A percentile compares a stretch with the other conserved stretches of the same genome.
Evolutionary conservation across 2,329 filamentous ascomycete species (phyloP).

Genomic region (Didymellaceae sp.): DNA sequence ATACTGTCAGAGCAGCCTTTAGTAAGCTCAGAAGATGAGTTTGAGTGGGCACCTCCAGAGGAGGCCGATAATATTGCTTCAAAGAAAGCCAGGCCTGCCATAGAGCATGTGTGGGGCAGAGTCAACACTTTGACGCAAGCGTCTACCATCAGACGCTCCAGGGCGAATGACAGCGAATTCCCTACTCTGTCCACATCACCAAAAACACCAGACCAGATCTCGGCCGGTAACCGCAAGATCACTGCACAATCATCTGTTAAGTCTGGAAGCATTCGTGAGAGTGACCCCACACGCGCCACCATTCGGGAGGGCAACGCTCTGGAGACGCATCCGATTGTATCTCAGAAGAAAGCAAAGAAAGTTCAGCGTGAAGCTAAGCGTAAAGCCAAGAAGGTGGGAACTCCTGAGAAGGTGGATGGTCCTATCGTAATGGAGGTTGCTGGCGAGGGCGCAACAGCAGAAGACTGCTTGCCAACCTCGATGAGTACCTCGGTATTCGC

Average conservation of each 20-base stretch:
- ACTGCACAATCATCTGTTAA: no score
- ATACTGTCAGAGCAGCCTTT: neutral
- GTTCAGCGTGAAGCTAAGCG: conserved; percentile 22
- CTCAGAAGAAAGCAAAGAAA: conserved; percentile 38
- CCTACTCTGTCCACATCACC: no score
- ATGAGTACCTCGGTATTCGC: neutral
- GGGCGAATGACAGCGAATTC: no score
- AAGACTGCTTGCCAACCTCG: neutral
- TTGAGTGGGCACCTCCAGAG: neutral
- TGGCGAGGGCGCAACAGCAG: neutral
- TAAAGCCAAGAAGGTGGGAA: conserved; percentile 29
- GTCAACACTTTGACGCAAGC: no score
- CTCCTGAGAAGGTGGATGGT: neutral
- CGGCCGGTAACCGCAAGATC: no score
- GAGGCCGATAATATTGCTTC: no score
- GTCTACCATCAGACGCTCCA: no score
- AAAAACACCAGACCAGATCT: no score
- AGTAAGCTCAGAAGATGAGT: neutral
- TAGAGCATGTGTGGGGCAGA: no score
- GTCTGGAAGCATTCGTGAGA: neutral
- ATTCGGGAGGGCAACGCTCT: neutral
- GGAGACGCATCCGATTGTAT: conserved; percentile 11
- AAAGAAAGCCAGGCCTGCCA: no score
- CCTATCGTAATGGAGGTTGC: neutral
- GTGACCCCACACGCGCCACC: neutral